phyloP scores from a whole-genome alignment of 495 filamentous ascomycete species.

The Hyaloscypha bicolor region DNA sequence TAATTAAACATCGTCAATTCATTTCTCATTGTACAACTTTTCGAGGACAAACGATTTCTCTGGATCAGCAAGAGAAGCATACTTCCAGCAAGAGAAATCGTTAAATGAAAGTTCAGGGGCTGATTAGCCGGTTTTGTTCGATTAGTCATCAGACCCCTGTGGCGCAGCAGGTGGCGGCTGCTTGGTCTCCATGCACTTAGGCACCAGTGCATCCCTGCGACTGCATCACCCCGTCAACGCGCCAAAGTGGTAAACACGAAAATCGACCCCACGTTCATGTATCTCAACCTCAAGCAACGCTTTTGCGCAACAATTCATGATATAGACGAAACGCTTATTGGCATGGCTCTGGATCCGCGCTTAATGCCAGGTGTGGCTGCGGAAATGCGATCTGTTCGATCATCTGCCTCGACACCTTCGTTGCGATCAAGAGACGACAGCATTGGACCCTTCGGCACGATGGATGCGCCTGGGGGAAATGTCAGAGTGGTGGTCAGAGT shows the following conservation, averaged over 20 bases:
- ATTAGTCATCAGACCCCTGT: background rate
- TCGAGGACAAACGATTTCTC: too few species aligned
- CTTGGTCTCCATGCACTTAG: too few species aligned
- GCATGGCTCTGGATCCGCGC: constrained; percentile 46
- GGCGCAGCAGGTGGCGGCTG: too few species aligned
- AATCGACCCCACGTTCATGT: constrained; percentile 34
- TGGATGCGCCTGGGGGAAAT: constrained; percentile 69
- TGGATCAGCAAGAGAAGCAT: too few species aligned
- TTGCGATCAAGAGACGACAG: constrained; percentile 73
- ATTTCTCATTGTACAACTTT: too few species aligned
- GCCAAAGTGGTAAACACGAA: constrained; percentile 13
- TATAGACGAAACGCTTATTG: constrained; percentile 47
- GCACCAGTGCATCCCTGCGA: background rate
- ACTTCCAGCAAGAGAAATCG: too few species aligned
- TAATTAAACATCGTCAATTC: too few species aligned
- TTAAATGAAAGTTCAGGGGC: too few species aligned
- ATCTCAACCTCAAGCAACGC: constrained; percentile 39
- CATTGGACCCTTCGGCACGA: constrained; percentile 47
- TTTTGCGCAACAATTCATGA: constrained; percentile 41
- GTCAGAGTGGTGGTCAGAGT: constrained; percentile 94
- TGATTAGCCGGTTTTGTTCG: too few species aligned
- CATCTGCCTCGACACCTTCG: constrained; percentile 67
- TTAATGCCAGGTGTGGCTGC: constrained; percentile 46
- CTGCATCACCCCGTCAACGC: background rate
- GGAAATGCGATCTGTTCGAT: constrained; percentile 46